Conservation (phyloP, 2,329 filamentous ascomycete species). For the Claviceps arundinis region DNA sequence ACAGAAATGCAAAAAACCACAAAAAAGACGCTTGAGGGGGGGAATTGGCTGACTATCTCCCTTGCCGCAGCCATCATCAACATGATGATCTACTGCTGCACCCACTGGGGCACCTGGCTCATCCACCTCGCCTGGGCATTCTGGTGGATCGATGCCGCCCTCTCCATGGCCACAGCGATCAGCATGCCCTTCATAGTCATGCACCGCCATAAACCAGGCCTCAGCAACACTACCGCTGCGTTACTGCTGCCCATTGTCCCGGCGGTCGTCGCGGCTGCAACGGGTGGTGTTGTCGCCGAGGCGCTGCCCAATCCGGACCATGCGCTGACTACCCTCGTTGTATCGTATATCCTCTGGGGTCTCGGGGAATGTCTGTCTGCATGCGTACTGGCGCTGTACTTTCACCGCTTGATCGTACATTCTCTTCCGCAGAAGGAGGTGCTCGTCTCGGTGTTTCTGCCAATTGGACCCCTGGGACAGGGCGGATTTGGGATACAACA, state of each 20-base stretch:
- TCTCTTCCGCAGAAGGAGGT: conserved; percentile 53
- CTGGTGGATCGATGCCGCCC: conserved; percentile 43
- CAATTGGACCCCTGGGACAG: conserved; percentile 53
- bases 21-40: neutral
- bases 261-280: conserved; percentile 50
- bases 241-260: conserved; percentile 55
- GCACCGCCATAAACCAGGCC: conserved; percentile 29
- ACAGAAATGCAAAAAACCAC: too few relatives aligned
- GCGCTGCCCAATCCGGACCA: conserved; percentile 40
- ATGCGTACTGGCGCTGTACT: conserved; percentile 53
- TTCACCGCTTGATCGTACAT: conserved; percentile 53
- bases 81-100: conserved; percentile 47
- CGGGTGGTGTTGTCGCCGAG: conserved; percentile 51
- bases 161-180: conserved; percentile 40
- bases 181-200: conserved; percentile 44
- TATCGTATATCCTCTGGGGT: conserved; percentile 56
- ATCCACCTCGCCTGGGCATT: conserved; percentile 40
- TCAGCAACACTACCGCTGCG: conserved; percentile 48
- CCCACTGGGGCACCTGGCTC: conserved; percentile 49
- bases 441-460: conserved; percentile 55
- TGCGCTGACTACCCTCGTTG: conserved; percentile 48
- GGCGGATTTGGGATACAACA: conserved; percentile 47
- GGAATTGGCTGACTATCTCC: neutral
- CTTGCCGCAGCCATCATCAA: conserved; percentile 41
- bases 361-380: conserved; percentile 46